These are phyloP conservation scores for Elongisporangium anandrum DNA, from an alignment of 352 stramenopile species.

Conservation along the genomic window DNA sequence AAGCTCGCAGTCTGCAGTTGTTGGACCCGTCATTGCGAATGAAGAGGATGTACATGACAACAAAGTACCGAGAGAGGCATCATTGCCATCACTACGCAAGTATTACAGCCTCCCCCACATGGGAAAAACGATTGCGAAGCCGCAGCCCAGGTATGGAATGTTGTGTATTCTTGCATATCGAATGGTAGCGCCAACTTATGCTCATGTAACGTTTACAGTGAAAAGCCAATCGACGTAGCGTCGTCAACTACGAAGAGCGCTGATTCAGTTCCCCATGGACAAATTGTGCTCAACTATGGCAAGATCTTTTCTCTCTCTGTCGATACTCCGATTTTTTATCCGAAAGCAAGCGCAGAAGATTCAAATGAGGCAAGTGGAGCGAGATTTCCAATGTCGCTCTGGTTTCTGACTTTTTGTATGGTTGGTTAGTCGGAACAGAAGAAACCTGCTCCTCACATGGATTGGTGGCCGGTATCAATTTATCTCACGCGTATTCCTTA, in stretches of 20 bases:
- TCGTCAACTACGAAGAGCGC: background rate
- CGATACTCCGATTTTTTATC: conserved; percentile 35
- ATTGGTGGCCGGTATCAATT: conserved; percentile 65
- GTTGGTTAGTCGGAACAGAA: conserved; percentile 1
- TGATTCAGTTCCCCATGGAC: background rate
- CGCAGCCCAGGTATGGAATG: background rate
- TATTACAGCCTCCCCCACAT: background rate
- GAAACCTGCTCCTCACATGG: conserved; percentile 64
- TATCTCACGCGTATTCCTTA: background rate
- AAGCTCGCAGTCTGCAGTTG: background rate
- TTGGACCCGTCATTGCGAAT: background rate
- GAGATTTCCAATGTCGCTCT: conserved; percentile 4
- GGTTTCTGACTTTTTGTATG: conserved; percentile 3
- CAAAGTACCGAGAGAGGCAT: background rate
- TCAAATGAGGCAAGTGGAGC: background rate
- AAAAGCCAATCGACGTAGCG: background rate
- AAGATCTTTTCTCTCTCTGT: conserved; percentile 32
- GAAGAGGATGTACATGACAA: too few relatives aligned
- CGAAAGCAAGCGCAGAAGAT: conserved; percentile 1
- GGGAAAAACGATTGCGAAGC: background rate
- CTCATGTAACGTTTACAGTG: background rate
- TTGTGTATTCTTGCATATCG: background rate
- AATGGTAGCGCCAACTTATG: background rate
- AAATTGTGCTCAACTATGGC: conserved; percentile 7
- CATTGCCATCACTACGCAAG: background rate